Conservation (phyloP, 2,329 filamentous ascomycete genomes). For the Botryotinia calthae region DNA sequence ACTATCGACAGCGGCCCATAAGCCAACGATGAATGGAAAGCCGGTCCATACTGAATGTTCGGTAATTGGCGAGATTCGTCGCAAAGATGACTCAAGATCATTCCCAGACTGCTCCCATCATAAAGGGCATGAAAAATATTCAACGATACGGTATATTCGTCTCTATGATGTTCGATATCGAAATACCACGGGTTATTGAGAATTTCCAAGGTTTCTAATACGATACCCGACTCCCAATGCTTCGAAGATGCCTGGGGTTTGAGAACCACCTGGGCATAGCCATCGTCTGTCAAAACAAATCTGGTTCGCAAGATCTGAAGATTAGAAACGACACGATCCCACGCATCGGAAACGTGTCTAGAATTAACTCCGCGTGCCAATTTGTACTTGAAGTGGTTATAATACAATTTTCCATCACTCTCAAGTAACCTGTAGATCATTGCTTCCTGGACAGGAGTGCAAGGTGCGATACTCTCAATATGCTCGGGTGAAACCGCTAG, state of each 20-base stretch:
- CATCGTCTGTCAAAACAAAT: conserved; percentile 72
- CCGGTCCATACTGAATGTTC: conserved; percentile 43
- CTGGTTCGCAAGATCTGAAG: conserved; percentile 68
- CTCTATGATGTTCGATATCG: background rate
- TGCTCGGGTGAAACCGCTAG: conserved; percentile 51
- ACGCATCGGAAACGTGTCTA: conserved; percentile 53
- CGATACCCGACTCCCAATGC: background rate
- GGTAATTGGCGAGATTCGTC: conserved; percentile 47
- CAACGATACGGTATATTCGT: conserved; percentile 49
- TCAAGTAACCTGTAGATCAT: conserved; percentile 72
- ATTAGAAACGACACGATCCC: conserved; percentile 50
- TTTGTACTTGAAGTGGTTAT: conserved; percentile 68
- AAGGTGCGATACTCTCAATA: conserved; percentile 75
- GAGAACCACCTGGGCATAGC: conserved; percentile 70
- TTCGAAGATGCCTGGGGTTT: conserved; percentile 39
- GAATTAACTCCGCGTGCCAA: conserved; percentile 49
- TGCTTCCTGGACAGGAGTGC: conserved; percentile 81
- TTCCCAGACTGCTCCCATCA: conserved; percentile 73
- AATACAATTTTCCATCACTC: conserved; percentile 62
- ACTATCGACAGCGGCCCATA: conserved; percentile 62
- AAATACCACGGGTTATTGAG: conserved; percentile 33
- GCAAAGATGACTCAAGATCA: conserved; percentile 61
- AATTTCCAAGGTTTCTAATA: conserved; percentile 30
- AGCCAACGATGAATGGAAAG: conserved; percentile 65
- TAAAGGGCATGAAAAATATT: conserved; percentile 85